Evolutionary conservation across 1,284 basidiomycete species (phyloP), one percentile per base, ranked within the genome.

Genomic region (Violaceomyces palustris): DNA sequence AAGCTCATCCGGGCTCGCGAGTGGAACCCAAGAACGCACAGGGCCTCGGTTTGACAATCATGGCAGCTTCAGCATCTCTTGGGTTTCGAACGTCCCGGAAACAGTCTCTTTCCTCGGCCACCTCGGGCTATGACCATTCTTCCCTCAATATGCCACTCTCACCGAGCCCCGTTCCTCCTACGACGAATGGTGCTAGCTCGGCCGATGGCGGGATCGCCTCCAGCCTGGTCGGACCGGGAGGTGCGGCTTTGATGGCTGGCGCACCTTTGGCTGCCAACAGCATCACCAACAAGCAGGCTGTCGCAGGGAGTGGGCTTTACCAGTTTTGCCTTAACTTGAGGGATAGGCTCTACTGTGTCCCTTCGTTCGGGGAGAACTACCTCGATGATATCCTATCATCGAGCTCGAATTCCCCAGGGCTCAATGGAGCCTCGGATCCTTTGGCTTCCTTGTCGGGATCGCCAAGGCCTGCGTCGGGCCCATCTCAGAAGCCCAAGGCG

Each of bases 311-410:
- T 14, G 69, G 70, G 0, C 61, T 77, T n/a, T 77, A 75, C 46
- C 75, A 76, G 46, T 70, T 69, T 30, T 77, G 75, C 53, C 56
- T 74, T 35, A 58, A 64, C 7, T 53, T 76, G 4, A 61, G 65
- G 31, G 66, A 75, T 40, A 59, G 71, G n/a, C 62, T 76, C n/a
- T 63, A 64, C 37, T 69, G 74, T 40, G 74, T 77, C 6, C 73
- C 70, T 21, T 74, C 69, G 29, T 76, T 76, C 35, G 62, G 66
- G 15, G 50, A 62, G 17, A 45, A 44, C 6, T 70, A 61, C 27
- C 51, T 68, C 19, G 61, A 61, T 29, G 59, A 59, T 14, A 28
- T 50, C 14, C 9, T 39, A 3, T 35, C 46, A 19, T 37, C 27
- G 19, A 46, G 51, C 30, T 48, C 51, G 22, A 41, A 42, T 4